These are phyloP conservation scores for Carpinus viminea DNA, from an alignment of 306 rosid species.

Conservation along the genomic window DNA sequence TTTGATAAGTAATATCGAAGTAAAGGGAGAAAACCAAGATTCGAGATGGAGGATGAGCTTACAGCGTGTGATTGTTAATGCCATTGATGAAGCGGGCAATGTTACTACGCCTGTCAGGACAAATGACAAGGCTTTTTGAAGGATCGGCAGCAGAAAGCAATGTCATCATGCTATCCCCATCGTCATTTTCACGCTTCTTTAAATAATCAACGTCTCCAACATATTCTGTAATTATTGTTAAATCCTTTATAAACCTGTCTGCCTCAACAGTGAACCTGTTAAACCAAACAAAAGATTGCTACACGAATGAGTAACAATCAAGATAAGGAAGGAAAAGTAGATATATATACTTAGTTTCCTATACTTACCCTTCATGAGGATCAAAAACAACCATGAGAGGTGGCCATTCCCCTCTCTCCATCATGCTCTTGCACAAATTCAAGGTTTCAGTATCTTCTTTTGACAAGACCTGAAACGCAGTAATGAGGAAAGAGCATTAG, in stretches of 20 bases:
- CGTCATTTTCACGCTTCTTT: constrained; percentile 77
- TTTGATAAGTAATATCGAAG: neutral
- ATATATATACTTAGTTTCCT: neutral
- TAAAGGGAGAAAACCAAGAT: neutral
- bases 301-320: neutral
- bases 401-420: constrained; percentile 91
- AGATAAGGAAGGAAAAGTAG: neutral
- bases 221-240: constrained; percentile 92
- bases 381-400: constrained; percentile 96
- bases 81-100: constrained; percentile 94
- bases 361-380: constrained; percentile 83
- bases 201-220: constrained; percentile 92
- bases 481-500: constrained; percentile 4
- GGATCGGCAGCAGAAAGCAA: constrained; percentile 72
- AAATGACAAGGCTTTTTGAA: constrained; percentile 73
- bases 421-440: constrained; percentile 70
- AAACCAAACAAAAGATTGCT: neutral
- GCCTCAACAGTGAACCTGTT: constrained; percentile 93
- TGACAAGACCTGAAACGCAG: constrained; percentile 55
- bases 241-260: constrained; percentile 72
- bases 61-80: constrained; percentile 87
- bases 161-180: constrained; percentile 98
- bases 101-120: constrained; percentile 86
- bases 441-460: constrained; percentile 81
- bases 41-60: constrained; percentile 40